Conservation (phyloP, 2,329 filamentous ascomycete species). For the Fusarium longipes region DNA sequence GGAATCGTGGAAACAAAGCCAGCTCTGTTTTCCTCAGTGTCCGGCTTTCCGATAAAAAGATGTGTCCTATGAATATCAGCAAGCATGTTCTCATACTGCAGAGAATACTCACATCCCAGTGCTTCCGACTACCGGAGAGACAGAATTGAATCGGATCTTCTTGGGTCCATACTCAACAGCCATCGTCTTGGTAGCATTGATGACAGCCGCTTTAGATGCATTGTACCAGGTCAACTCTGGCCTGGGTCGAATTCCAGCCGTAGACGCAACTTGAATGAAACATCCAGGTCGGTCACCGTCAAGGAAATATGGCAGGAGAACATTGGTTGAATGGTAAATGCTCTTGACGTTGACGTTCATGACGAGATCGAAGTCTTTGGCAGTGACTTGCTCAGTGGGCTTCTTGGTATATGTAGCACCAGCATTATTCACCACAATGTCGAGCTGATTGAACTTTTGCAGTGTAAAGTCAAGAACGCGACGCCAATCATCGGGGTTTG, state of each 20-base stretch:
- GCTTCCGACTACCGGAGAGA: conserved; percentile 74
- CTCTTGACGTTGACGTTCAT: conserved; percentile 77
- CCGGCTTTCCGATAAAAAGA: conserved; percentile 68
- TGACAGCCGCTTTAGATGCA: conserved; percentile 74
- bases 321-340: conserved; percentile 69
- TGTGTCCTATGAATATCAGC: conserved; percentile 4
- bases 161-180: conserved; percentile 79
- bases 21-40: conserved; percentile 70
- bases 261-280: conserved; percentile 75
- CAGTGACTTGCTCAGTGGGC: conserved; percentile 71
- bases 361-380: conserved; percentile 73
- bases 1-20: conserved; percentile 65
- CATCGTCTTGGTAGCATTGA: conserved; percentile 68
- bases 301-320: conserved; percentile 70
- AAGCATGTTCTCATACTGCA: no score
- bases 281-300: conserved; percentile 66
- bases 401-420: conserved; percentile 70
- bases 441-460: conserved; percentile 62
- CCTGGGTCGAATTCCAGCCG: conserved; percentile 67
- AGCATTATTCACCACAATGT: conserved; percentile 71
- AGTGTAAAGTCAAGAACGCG: conserved; percentile 58
- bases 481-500: conserved; percentile 64
- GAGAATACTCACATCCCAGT: conserved; percentile 21
- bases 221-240: conserved; percentile 77
- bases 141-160: conserved; percentile 78